Base-by-base conservation (phyloP, 164 flowering plant species). In the Akebia trifoliata region DNA sequence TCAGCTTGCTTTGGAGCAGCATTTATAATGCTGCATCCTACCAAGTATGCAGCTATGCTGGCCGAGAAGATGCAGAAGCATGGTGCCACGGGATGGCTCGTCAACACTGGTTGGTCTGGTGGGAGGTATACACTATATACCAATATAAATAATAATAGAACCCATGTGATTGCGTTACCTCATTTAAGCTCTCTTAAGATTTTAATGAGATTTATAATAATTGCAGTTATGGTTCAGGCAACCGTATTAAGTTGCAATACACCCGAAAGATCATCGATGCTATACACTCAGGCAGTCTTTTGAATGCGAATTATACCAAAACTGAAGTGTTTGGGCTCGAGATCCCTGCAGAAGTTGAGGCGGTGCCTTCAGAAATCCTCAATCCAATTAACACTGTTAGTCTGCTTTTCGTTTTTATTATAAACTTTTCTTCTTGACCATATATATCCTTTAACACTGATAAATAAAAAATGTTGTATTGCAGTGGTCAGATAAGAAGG, bases 1-100 rank as follows among this genome's bases (percentile, higher is more conserved):
- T 94, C 97, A 20, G 97, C 99, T 32, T 94, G 99, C 65, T 94
- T 90, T 65, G 99, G 99, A 26, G 99, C 99, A 15, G 99, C 99
- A 36, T 94, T 94, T 34, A 90, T 94, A 59, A 94, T 94, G 99
- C 36, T 94, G 79, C 99, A 94, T 56, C 99, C 99, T 17, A 94
- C 99, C 22, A 83, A 81, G 69, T 94, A 94, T 64, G 99, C 97
- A 26, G 96, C 96, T 12, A 88, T 94, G 99, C 72, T 94, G 38
- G 97, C 99, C 60, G 93, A 86, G 63, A 94, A 94, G 70, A 94
- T 94, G 99, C 77, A 81, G 74, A 78, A 76, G 68, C 95, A 90
- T 37, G 95, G 99, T 1, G 95, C 99, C 20, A 94, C 99, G 0
- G 99, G 89, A 31, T 94, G 99, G 99, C 99, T 94, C 20, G 99